Base-by-base conservation (phyloP, 495 filamentous ascomycete genomes). In the Evansstolkia leycettana region DNA sequence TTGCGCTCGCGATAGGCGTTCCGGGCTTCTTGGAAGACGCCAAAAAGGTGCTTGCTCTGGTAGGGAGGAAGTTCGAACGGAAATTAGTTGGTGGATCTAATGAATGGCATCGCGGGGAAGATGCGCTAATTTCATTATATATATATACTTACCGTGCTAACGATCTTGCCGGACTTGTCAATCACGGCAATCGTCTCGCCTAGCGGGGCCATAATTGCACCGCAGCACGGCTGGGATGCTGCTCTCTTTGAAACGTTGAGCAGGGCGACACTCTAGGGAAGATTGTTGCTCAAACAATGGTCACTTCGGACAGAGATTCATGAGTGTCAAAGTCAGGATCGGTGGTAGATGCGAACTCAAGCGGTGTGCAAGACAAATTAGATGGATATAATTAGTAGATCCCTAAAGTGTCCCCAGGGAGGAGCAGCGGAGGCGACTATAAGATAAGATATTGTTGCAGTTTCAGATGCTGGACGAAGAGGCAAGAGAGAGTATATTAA, bases 121-220 rank as follows among this genome's bases (percentile, higher is more conserved):
- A n/a, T 29, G 5, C 10, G 28, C 28, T 29, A 19, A 11, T 5
- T 5, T 11, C 38, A 19, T 24, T 17, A 33, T 36, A 32, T 14
- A 28, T 19, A 25, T 32, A 40, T 34, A 61, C 82, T 58, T 72
- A 90, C 85, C 38, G 82, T 90, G 69, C 79, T 88, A 34, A 94
- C 82, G 7, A 92, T 76, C 68, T 94, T 89, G 39, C 85, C 85
- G 39, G 86, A 92, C 50, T 81, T 83, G 64, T 94, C 88, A 58
- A 94, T 75, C 37, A 94, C 82, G 36, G 84, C 84, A 49, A 94
- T 79, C 27, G 84, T 84, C 62, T 94, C 63, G 34, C 70, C 69
- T 18, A 81, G 46, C 19, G 63, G 64, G 35, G 64, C 60, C 61
- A 64, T 67, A 38, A 25, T n/a, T n/a, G n/a, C n/a, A n/a, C n/a